Conservation (phyloP, 805 yeast species). For the Spathaspora arborariae region DNA sequence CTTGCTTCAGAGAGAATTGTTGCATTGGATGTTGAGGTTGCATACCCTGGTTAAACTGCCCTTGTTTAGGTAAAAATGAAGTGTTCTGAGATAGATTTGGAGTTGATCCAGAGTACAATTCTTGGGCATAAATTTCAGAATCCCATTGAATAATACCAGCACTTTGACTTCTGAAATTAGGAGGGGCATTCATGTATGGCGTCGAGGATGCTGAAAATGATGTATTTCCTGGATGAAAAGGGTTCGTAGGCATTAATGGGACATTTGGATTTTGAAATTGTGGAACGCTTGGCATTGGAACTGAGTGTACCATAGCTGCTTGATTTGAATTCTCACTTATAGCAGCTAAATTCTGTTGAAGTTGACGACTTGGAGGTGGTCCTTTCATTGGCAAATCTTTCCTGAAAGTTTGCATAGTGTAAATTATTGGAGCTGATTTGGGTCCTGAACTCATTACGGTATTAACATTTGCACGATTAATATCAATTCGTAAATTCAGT, state of each 20-base stretch:
- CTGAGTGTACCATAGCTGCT: conserved; percentile 9
- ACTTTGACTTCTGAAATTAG: background rate
- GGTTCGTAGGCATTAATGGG: background rate
- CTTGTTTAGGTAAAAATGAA: background rate
- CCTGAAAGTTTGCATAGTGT: conserved; percentile 22
- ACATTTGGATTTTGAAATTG: background rate
- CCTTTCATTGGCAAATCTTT: background rate
- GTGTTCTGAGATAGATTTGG: background rate
- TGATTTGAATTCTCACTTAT: background rate
- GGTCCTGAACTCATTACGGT: conserved; percentile 19
- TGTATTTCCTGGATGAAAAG: background rate
- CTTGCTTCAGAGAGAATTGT: background rate
- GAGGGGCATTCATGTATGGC: background rate
- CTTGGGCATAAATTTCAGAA: background rate
- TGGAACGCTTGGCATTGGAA: conserved; percentile 3
- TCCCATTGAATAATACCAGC: background rate
- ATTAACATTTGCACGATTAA: conserved; percentile 5
- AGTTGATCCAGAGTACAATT: background rate
- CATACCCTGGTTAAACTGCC: background rate
- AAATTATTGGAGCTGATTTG: conserved; percentile 28
- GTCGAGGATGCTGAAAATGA: background rate
- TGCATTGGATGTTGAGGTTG: background rate
- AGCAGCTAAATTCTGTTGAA: conserved; percentile 2
- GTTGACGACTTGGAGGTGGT: conserved; percentile 4
- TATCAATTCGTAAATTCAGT: conserved; percentile 7